These are phyloP conservation scores for Rosa multiflora DNA, from an alignment of 306 rosid genomes.

Conservation along the genomic window DNA sequence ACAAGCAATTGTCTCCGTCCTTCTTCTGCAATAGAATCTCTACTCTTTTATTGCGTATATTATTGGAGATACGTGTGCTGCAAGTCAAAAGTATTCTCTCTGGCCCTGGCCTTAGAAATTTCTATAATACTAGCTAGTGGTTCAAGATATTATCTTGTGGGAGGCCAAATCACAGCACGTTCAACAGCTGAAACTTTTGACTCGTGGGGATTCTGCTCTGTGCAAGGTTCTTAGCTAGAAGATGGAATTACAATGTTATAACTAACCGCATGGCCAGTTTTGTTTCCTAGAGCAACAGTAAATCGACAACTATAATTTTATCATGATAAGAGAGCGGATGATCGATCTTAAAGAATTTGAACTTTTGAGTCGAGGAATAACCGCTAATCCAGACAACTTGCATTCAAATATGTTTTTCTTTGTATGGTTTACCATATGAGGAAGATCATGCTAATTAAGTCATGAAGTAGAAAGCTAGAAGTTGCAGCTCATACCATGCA, in stretches of 20 bases:
- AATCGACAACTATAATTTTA: too few relatives aligned
- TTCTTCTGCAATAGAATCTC: not conserved
- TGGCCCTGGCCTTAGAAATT: constrained; percentile 10
- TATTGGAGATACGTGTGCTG: not conserved
- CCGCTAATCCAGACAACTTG: not conserved
- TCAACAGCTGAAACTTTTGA: constrained; percentile 43
- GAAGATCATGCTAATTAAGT: not conserved
- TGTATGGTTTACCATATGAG: not conserved
- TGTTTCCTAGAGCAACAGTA: not conserved
- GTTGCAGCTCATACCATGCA: not conserved
- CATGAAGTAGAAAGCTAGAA: not conserved
- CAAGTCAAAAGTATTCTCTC: constrained; percentile 33
- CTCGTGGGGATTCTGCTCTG: constrained; percentile 27
- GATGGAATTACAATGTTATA: not conserved
- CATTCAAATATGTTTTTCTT: not conserved
- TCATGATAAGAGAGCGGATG: too few relatives aligned
- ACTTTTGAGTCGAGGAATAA: not conserved
- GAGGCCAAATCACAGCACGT: constrained; percentile 23
- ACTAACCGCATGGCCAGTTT: not conserved
- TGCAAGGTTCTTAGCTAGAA: constrained; percentile 12
- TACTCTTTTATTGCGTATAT: not conserved
- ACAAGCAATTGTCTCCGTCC: not conserved
- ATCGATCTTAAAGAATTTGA: too few relatives aligned
- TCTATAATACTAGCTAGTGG: constrained; percentile 25
- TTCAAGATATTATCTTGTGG: constrained; percentile 18